A percentile compares a stretch with the other conserved stretches of the same genome.
phyloP scores from a whole-genome alignment of 139 green algal species.

The Coccomyxa sp. region DNA sequence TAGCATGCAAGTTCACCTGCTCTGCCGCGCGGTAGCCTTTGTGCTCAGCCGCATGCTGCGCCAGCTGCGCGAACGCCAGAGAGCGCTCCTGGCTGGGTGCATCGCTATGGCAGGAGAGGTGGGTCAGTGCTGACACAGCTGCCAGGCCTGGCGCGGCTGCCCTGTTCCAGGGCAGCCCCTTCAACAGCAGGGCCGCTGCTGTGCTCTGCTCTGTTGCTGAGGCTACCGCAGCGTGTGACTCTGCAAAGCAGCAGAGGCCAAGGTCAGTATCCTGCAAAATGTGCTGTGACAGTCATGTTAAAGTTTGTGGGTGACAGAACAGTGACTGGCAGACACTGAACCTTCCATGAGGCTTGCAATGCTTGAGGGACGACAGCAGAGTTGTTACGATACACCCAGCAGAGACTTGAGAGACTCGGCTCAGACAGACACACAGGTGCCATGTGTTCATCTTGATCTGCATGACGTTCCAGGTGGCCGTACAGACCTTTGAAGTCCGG shows the following conservation, averaged over 20 bases:
- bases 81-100: conserved; percentile 18
- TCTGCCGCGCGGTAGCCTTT: conserved; percentile 20
- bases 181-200: conserved; percentile 39
- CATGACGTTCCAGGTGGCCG: not conserved
- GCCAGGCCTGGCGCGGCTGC: conserved; percentile 23
- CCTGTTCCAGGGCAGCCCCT: conserved; percentile 20
- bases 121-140: conserved; percentile 19
- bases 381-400: too few species aligned
- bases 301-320: too few species aligned
- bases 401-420: too few species aligned
- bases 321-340: too few species aligned
- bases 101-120: conserved; percentile 27
- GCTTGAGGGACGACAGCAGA: too few species aligned
- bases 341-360: too few species aligned
- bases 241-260: conserved; percentile 10
- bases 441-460: not conserved
- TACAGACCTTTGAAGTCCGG: too few species aligned
- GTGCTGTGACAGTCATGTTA: not conserved
- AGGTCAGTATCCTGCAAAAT: too few species aligned
- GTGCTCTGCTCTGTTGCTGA: conserved; percentile 25
- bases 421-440: too few species aligned
- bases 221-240: conserved; percentile 6
- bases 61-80: conserved; percentile 40
- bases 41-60: conserved; percentile 13
- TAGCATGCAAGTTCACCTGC: too few species aligned